Percentiles rank a stretch among this genome's conserved stretches.
These are phyloP conservation scores for Hypoxylon fragiforme DNA, from an alignment of 495 filamentous ascomycete species.

Conservation along the genomic window DNA sequence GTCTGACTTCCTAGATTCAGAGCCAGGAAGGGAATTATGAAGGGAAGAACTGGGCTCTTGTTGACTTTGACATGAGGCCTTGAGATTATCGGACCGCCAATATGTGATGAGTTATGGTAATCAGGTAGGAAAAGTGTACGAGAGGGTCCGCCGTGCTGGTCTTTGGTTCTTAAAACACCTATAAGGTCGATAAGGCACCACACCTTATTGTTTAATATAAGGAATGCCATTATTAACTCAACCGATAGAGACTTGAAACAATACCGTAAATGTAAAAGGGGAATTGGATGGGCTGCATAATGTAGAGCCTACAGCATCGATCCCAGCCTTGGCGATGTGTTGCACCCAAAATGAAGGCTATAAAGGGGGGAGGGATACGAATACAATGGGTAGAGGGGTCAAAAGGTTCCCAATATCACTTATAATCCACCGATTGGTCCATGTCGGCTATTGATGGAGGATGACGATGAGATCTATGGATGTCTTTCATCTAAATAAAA, in stretches of 20 bases:
- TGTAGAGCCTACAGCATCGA: constrained; percentile 3
- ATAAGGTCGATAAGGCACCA: constrained; percentile 2
- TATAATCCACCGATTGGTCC: too few species aligned
- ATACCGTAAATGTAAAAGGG: constrained; percentile 21
- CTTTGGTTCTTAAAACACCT: constrained; percentile 19
- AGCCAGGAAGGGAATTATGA: constrained; percentile 13
- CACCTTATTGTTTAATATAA: constrained; percentile 6
- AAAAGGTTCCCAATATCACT: too few species aligned
- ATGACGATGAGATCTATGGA: too few species aligned
- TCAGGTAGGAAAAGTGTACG: constrained; percentile 4
- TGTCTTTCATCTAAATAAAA: background rate
- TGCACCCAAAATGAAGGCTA: background rate
- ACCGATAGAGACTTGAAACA: constrained; percentile 11
- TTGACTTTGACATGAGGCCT: constrained; percentile 19
- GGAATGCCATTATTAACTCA: constrained; percentile 25
- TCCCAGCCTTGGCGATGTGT: background rate
- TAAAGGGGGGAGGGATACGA: background rate
- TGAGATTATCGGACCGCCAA: constrained; percentile 3
- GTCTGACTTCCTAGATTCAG: constrained; percentile 9
- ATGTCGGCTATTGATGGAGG: too few species aligned
- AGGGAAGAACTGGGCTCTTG: constrained; percentile 8
- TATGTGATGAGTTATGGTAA: background rate
- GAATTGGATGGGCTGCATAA: constrained; percentile 8
- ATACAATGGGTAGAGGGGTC: background rate
- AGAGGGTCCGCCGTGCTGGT: constrained; percentile 2